Percentiles rank a stretch among this genome's conserved stretches.
Evolutionary conservation across 495 filamentous ascomycete genomes (phyloP).

Genomic region (Neurospora sp.): DNA sequence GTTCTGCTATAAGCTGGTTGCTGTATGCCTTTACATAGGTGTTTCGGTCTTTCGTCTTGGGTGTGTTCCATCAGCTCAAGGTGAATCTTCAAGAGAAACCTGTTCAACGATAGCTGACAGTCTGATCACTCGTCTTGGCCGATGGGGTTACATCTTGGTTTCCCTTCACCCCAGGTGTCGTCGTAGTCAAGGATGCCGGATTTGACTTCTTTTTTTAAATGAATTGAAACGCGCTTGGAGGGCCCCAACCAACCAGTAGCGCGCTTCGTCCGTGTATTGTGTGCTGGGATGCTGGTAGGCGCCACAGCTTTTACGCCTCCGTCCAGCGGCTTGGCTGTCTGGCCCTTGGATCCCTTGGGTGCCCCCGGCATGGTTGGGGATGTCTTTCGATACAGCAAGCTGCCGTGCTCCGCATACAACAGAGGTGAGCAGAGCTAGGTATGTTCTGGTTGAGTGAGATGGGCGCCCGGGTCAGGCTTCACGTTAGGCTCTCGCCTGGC

Average conservation of each 20-base stretch:
- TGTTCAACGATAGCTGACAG: background rate
- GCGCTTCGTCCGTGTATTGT: conserved; percentile 24
- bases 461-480: background rate
- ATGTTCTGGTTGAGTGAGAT: background rate
- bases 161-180: background rate
- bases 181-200: conserved; percentile 4
- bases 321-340: conserved; percentile 8
- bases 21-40: background rate
- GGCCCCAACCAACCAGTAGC: conserved; percentile 21
- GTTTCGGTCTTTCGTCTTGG: background rate
- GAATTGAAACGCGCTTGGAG: conserved; percentile 22
- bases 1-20: background rate
- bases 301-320: conserved; percentile 4
- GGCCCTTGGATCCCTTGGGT: background rate
- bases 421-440: background rate
- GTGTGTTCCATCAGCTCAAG: background rate
- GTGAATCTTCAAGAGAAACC: background rate
- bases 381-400: background rate
- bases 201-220: conserved; percentile 25
- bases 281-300: conserved; percentile 7
- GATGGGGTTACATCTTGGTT: background rate
- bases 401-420: background rate
- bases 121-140: background rate
- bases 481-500: background rate
- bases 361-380: background rate